Conservation (phyloP, 768 basidiomycete species). For the Serendipita vermifera region DNA sequence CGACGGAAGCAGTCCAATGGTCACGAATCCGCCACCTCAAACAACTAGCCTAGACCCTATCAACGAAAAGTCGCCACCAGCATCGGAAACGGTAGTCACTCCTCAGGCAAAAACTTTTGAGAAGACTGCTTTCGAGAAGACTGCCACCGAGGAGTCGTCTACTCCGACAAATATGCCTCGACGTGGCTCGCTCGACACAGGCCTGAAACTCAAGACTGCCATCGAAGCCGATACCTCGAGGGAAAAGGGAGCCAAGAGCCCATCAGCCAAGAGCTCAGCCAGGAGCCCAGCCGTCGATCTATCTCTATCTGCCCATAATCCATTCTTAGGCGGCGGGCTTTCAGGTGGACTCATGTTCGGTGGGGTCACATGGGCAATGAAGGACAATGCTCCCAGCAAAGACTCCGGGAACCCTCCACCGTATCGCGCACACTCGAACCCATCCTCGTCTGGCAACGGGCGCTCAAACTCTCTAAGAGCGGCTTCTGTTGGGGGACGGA, state of each 20-base stretch:
- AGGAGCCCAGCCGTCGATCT: not conserved
- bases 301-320: not conserved
- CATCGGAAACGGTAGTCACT: no score
- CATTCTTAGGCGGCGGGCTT: conserved; percentile 1
- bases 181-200: not conserved
- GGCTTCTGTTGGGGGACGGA: conserved; percentile 1
- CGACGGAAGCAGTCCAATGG: not conserved
- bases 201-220: not conserved
- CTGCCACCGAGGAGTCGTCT: no score
- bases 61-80: not conserved
- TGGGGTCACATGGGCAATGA: not conserved
- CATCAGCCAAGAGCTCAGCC: not conserved
- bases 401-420: not conserved
- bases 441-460: conserved; percentile 1
- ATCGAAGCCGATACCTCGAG: not conserved
- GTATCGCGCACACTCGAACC: conserved; percentile 6
- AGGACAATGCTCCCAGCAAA: no score
- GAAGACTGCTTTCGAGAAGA: no score
- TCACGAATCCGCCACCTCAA: not conserved
- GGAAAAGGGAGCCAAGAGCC: not conserved
- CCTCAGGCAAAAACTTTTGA: no score
- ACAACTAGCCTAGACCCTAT: not conserved
- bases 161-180: not conserved
- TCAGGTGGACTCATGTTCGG: conserved; percentile 1
- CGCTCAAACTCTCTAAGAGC: not conserved